Conservation (phyloP, 768 basidiomycete genomes). For the Pholiota conissans region DNA sequence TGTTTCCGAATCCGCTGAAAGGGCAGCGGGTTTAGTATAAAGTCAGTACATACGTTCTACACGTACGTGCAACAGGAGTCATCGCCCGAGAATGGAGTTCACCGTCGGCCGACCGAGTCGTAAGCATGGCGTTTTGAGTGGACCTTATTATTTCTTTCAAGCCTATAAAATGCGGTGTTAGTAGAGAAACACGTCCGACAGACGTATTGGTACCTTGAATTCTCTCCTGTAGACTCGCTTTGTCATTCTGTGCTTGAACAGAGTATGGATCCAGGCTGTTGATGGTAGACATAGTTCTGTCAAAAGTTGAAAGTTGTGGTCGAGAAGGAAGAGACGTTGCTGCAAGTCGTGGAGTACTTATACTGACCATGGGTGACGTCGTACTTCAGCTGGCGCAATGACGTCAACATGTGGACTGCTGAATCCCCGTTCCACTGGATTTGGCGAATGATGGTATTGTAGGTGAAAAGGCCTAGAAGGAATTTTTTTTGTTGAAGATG, state of each 20-base stretch:
- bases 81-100: constrained; percentile 80
- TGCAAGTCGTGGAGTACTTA: not conserved
- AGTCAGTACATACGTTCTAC: not conserved
- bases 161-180: constrained; percentile 31
- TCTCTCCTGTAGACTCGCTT: constrained; percentile 61
- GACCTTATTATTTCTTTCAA: constrained; percentile 64
- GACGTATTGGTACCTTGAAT: constrained; percentile 48
- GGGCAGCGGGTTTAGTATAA: not conserved
- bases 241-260: constrained; percentile 57
- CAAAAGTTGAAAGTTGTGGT: not conserved
- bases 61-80: constrained; percentile 67
- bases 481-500: too few species aligned
- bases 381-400: not conserved
- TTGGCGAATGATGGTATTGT: too few species aligned
- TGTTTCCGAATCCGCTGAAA: constrained; percentile 33
- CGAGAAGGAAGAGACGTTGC: not conserved
- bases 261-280: constrained; percentile 72
- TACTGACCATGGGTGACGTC: not conserved
- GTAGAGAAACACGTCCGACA: not conserved
- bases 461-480: too few species aligned
- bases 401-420: not conserved
- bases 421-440: too few species aligned
- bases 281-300: constrained; percentile 16
- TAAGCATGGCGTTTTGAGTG: constrained; percentile 74
- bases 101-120: constrained; percentile 67